Percentiles rank a stretch among this genome's conserved stretches.
Conservation (phyloP, 441 rosid species). For the Bocquillonia castaneifolia region DNA sequence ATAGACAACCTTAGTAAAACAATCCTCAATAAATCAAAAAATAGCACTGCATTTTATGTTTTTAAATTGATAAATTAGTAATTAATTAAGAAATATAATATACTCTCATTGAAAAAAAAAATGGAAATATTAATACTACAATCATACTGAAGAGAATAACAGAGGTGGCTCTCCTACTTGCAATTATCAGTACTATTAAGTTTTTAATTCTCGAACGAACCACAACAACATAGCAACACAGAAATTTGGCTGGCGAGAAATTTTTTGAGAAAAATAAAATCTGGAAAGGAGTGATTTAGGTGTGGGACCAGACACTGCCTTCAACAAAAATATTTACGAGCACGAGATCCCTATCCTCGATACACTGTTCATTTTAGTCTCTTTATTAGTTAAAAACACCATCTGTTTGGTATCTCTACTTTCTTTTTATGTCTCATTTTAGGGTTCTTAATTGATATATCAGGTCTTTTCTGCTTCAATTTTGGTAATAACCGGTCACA, state of each 20-base stretch:
- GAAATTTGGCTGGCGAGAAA: conserved; percentile 20
- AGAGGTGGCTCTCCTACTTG: no score
- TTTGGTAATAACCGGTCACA: conserved; percentile 1
- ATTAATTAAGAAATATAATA: no score
- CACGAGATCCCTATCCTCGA: conserved; percentile 62
- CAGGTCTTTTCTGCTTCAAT: background rate
- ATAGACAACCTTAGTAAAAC: no score
- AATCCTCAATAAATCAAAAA: no score
- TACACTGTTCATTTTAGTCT: conserved; percentile 17
- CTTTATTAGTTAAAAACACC: background rate
- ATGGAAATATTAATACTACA: no score
- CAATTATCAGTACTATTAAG: background rate
- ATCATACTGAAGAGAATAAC: no score
- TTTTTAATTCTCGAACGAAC: background rate
- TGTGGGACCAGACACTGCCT: conserved; percentile 36
- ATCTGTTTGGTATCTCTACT: background rate
- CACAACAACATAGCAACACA: no score
- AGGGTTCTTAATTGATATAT: conserved; percentile 10
- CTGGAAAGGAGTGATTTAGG: conserved; percentile 8
- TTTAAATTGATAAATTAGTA: no score
- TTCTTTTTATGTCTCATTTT: conserved; percentile 1
- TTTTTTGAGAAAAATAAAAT: background rate
- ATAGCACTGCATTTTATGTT: no score
- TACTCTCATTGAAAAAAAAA: no score
- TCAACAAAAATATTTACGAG: conserved; percentile 58